These are phyloP conservation scores for Aquilaria agallochum DNA, from an alignment of 441 rosid genomes.

Conservation along the genomic window DNA sequence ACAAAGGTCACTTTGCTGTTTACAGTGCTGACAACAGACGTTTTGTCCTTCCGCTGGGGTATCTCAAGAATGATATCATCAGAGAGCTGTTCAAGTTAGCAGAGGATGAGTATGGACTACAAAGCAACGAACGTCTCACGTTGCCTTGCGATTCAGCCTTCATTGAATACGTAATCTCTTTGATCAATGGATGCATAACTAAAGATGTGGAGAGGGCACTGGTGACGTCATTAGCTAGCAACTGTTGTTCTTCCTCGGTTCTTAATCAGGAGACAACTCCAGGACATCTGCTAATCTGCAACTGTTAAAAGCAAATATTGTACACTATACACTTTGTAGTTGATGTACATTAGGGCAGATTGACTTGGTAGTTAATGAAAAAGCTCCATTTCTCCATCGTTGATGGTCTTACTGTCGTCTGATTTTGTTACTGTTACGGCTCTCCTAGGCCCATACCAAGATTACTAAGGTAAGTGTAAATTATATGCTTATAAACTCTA, in stretches of 20 bases:
- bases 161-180: slow-evolving; percentile 23
- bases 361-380: no score
- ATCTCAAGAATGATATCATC: slow-evolving; percentile 20
- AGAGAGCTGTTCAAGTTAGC: slow-evolving; percentile 35
- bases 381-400: no score
- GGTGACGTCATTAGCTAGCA: slow-evolving; percentile 4
- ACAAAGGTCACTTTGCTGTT: slow-evolving; percentile 38
- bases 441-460: no score
- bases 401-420: no score
- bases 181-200: slow-evolving; percentile 6
- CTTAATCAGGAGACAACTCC: neutral
- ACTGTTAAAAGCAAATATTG: no score
- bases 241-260: neutral
- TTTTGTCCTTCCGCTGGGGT: slow-evolving; percentile 17
- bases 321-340: no score
- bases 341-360: no score
- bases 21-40: slow-evolving; percentile 21
- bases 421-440: no score
- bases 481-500: no score
- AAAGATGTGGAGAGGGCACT: slow-evolving; percentile 17
- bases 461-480: no score
- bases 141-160: slow-evolving; percentile 32
- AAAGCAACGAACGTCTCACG: slow-evolving; percentile 20
- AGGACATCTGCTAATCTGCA: no score
- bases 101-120: slow-evolving; percentile 39